These are phyloP conservation scores for Auricularia sp. DNA, from an alignment of 768 basidiomycete species.

Conservation along the genomic window DNA sequence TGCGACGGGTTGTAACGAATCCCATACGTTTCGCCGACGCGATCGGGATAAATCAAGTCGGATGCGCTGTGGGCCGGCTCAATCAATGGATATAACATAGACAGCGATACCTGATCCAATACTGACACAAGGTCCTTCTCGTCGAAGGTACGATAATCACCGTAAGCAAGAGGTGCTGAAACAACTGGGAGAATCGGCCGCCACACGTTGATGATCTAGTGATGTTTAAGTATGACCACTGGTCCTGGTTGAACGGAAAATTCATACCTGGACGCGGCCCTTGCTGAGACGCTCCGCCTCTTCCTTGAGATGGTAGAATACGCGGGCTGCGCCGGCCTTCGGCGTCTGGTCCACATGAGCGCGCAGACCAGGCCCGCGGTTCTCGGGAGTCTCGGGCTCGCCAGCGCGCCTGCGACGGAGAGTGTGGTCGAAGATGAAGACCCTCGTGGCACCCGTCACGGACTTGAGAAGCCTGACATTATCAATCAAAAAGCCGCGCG, in stretches of 20 bases:
- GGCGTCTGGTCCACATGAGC: conserved; percentile 40
- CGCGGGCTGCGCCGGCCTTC: conserved; percentile 26
- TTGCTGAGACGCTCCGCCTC: conserved; percentile 35
- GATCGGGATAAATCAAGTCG: conserved; percentile 26
- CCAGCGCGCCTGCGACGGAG: conserved; percentile 11
- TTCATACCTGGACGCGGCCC: conserved; percentile 7
- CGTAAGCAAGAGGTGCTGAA: conserved; percentile 32
- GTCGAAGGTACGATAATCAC: conserved; percentile 32
- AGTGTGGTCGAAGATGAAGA: conserved; percentile 60
- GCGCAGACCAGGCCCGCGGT: conserved; percentile 22
- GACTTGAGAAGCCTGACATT: conserved; percentile 36
- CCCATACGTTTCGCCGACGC: conserved; percentile 26
- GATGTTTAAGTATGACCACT: neutral
- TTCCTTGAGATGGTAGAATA: conserved; percentile 27
- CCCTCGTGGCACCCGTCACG: conserved; percentile 47
- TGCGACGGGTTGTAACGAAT: conserved; percentile 29
- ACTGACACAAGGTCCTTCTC: conserved; percentile 28
- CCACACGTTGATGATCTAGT: conserved; percentile 36
- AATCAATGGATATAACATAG: conserved; percentile 24
- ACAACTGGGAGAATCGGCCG: conserved; percentile 34
- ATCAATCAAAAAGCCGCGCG: neutral
- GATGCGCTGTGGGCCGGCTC: conserved; percentile 32
- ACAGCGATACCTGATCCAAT: conserved; percentile 15
- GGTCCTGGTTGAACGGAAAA: neutral
- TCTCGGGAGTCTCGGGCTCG: conserved; percentile 2